Evolutionary conservation across 75 land plant species (phyloP).

Genomic region (Cunninghamia lanceolata): DNA sequence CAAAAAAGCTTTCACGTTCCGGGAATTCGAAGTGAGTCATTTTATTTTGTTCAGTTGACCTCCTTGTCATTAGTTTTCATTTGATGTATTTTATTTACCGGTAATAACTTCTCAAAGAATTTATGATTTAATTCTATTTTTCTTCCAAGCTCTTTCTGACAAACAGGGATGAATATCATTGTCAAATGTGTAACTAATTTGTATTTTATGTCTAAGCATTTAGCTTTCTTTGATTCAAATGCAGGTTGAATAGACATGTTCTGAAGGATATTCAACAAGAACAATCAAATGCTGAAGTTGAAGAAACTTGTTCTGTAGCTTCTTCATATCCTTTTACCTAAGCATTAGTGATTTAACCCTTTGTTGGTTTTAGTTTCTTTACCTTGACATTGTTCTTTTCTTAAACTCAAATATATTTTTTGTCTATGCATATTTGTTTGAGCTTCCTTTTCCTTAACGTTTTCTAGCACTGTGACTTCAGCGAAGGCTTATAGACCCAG

Average conservation of each 20-base stretch:
- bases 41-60: not conserved
- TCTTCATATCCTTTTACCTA: slow-evolving; percentile 40
- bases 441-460: not conserved
- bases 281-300: slow-evolving; percentile 26
- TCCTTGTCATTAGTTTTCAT: not conserved
- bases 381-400: not conserved
- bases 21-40: slow-evolving; percentile 2
- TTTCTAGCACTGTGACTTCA: not conserved
- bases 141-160: not conserved
- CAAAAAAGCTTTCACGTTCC: not conserved
- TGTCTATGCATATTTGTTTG: not conserved
- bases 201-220: not conserved
- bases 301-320: slow-evolving; percentile 42
- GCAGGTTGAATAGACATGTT: slow-evolving; percentile 6
- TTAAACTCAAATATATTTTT: not conserved
- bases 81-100: not conserved
- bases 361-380: not conserved
- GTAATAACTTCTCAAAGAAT: not conserved
- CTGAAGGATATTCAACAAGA: not conserved
- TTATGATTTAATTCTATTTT: not conserved
- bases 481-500: not conserved
- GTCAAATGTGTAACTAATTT: not conserved
- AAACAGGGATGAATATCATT: not conserved
- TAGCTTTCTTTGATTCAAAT: not conserved
- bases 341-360: not conserved